phyloP scores from a whole-genome alignment of 352 stramenopile genomes.

The Albugo candida region DNA sequence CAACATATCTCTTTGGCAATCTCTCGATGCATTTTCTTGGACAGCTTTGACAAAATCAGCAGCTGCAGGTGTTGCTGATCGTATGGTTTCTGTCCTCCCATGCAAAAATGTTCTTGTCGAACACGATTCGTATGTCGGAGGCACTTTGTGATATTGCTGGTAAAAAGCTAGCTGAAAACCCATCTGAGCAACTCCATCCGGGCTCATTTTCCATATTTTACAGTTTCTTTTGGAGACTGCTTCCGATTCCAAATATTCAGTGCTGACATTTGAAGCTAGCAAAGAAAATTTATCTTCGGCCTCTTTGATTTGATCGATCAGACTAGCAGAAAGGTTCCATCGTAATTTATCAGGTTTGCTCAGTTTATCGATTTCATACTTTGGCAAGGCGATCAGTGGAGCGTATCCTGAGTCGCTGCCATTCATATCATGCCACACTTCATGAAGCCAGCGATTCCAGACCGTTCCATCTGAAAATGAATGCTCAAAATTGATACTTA shows the following conservation, averaged over 20 bases:
- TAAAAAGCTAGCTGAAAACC: slow-evolving; percentile 81
- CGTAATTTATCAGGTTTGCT: slow-evolving; percentile 26
- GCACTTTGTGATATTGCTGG: slow-evolving; percentile 46
- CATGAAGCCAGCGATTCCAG: slow-evolving; percentile 85
- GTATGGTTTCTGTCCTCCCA: slow-evolving; percentile 85
- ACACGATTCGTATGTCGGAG: slow-evolving; percentile 83
- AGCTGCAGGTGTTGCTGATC: slow-evolving; percentile 52
- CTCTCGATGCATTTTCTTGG: slow-evolving; percentile 10
- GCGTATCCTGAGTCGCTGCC: slow-evolving; percentile 51
- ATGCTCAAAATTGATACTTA: slow-evolving; percentile 90
- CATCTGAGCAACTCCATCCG: slow-evolving; percentile 83
- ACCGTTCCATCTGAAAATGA: slow-evolving; percentile 84
- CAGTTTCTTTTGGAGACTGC: slow-evolving; percentile 81
- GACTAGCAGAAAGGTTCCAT: slow-evolving; percentile 63
- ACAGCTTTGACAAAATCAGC: slow-evolving; percentile 51
- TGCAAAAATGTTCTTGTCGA: slow-evolving; percentile 82
- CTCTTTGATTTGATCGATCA: slow-evolving; percentile 53
- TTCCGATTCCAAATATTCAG: slow-evolving; percentile 67
- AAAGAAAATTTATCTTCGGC: slow-evolving; percentile 42
- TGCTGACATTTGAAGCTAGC: slow-evolving; percentile 44
- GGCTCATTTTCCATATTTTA: slow-evolving; percentile 83
- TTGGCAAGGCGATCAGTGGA: slow-evolving; percentile 32
- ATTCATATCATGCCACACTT: slow-evolving; percentile 82
- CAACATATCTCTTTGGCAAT: slow-evolving; percentile 38
- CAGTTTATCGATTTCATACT: neutral